Evolutionary conservation across 75 land plant species (phyloP).

Genomic region (Selaginella tamariscina): DNA sequence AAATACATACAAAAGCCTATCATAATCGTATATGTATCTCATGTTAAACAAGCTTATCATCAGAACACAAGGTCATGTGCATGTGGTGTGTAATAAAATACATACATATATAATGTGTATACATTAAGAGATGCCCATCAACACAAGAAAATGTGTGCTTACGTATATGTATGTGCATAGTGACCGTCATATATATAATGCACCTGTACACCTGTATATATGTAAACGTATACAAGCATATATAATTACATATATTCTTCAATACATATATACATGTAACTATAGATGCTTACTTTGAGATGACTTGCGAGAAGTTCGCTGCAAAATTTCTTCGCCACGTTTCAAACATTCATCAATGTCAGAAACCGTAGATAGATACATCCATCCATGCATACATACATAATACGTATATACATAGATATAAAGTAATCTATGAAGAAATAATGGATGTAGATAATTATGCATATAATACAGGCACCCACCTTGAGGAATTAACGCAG

Average conservation of each 20-base stretch:
- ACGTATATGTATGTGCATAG: too few species aligned
- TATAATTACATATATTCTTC: slow-evolving; percentile 5
- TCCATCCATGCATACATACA: background rate
- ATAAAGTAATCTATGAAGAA: background rate
- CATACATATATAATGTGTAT: too few species aligned
- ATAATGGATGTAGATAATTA: background rate
- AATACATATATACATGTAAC: slow-evolving; percentile 9
- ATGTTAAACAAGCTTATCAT: too few species aligned
- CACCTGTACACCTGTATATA: slow-evolving; percentile 11
- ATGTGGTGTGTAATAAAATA: too few species aligned
- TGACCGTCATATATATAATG: too few species aligned
- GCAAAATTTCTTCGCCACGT: background rate
- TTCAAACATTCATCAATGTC: slow-evolving; percentile 1
- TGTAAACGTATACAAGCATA: slow-evolving; percentile 11
- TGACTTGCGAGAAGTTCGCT: background rate
- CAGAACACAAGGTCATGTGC: too few species aligned
- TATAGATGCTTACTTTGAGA: background rate
- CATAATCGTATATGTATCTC: too few species aligned
- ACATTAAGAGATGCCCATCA: too few species aligned
- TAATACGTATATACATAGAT: slow-evolving; percentile 10
- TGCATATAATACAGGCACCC: background rate
- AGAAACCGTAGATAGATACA: background rate
- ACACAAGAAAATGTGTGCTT: too few species aligned
- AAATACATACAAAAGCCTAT: too few species aligned
- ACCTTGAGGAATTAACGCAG: background rate